phyloP scores from a whole-genome alignment of 2,329 filamentous ascomycete species.

The Xylaria sp. region DNA sequence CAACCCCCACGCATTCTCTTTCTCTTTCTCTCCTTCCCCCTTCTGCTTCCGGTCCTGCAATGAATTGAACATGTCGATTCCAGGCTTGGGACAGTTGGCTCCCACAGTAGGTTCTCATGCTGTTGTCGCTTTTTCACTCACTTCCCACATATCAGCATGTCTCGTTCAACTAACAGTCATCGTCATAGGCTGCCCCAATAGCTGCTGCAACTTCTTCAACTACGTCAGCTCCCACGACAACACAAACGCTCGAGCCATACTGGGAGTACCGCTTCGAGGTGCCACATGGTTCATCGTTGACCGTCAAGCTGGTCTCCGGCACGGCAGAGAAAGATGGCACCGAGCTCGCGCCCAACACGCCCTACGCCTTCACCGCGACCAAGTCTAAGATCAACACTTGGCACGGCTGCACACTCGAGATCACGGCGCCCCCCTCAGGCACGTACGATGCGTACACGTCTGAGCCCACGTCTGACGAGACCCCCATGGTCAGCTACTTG shows the following conservation, averaged over 20 bases:
- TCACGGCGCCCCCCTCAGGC: slow-evolving; percentile 67
- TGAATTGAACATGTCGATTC: slow-evolving; percentile 72
- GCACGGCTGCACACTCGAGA: slow-evolving; percentile 87
- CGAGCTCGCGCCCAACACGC: slow-evolving; percentile 83
- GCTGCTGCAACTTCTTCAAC: slow-evolving; percentile 40
- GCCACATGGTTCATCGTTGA: slow-evolving; percentile 58
- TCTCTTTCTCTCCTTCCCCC: neutral
- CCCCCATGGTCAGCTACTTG: slow-evolving; percentile 80
- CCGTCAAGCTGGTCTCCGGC: slow-evolving; percentile 76
- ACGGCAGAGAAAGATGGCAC: slow-evolving; percentile 95
- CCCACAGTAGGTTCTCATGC: slow-evolving; percentile 60
- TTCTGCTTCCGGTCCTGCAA: slow-evolving; percentile 7
- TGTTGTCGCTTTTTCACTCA: neutral
- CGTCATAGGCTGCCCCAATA: slow-evolving; percentile 40
- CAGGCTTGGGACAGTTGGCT: slow-evolving; percentile 76
- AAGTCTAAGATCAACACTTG: slow-evolving; percentile 93
- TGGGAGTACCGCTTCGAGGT: slow-evolving; percentile 86
- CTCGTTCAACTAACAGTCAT: slow-evolving; percentile 4
- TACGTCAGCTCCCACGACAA: slow-evolving; percentile 56
- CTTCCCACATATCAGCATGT: neutral
- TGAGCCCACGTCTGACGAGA: slow-evolving; percentile 78
- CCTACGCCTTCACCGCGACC: slow-evolving; percentile 82
- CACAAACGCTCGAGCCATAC: slow-evolving; percentile 67
- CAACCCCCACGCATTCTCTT: neutral
- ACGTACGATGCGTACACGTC: slow-evolving; percentile 65